Percentiles rank a stretch among this genome's conserved stretches.
These are phyloP conservation scores for Cryptosporidium canis DNA, from an alignment of 169 alveolate species.

Conservation along the genomic window DNA sequence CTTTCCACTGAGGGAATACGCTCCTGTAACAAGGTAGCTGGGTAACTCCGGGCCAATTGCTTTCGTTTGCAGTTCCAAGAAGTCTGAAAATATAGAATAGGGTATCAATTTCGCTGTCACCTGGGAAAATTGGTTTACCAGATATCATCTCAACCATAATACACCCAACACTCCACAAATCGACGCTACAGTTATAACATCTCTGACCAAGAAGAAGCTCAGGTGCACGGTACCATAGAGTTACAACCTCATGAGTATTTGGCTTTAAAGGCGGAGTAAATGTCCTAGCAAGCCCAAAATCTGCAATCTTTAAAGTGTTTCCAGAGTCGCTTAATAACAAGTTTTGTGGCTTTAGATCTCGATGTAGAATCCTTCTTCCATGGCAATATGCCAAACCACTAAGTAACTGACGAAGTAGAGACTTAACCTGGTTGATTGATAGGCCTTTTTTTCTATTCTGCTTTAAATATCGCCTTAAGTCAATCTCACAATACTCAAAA, in stretches of 20 bases:
- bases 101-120: conserved; percentile 88
- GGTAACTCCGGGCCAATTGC: conserved; percentile 91
- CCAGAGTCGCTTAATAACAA: conserved; percentile 80
- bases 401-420: conserved; percentile 82
- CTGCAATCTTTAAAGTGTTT: conserved; percentile 78
- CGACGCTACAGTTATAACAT: conserved; percentile 88
- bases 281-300: conserved; percentile 93
- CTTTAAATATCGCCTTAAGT: conserved; percentile 74
- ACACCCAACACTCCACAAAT: conserved; percentile 91
- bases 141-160: conserved; percentile 83
- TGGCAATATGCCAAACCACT: conserved; percentile 88
- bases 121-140: conserved; percentile 84
- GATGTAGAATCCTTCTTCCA: conserved; percentile 86
- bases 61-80: conserved; percentile 83
- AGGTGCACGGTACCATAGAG: conserved; percentile 91
- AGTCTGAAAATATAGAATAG: conserved; percentile 83
- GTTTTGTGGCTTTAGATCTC: conserved; percentile 91
- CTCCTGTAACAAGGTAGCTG: conserved; percentile 80
- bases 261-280: conserved; percentile 87
- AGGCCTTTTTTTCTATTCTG: conserved; percentile 78
- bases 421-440: conserved; percentile 74
- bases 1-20: conserved; percentile 80
- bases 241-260: conserved; percentile 88
- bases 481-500: conserved; percentile 78
- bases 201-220: conserved; percentile 87